Percentiles rank a stretch among this genome's conserved stretches.
These are phyloP conservation scores for Tirmania nivea DNA, from an alignment of 495 filamentous ascomycete genomes.

Conservation along the genomic window DNA sequence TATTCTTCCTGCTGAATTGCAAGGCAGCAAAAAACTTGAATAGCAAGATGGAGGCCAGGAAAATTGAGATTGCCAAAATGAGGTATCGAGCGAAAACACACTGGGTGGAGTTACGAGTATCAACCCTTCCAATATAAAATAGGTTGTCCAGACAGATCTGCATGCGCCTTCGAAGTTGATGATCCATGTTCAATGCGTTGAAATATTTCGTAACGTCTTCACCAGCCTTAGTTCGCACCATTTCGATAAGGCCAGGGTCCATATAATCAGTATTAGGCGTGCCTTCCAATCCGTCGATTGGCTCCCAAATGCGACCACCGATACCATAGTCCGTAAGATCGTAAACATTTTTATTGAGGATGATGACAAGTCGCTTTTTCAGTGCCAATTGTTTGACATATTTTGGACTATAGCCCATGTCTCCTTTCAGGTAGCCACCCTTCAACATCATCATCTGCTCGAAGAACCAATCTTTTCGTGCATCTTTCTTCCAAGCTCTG, in stretches of 20 bases:
- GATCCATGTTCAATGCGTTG: slow-evolving; percentile 39
- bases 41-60: slow-evolving; percentile 58
- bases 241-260: slow-evolving; percentile 44
- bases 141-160: slow-evolving; percentile 76
- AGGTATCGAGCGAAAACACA: slow-evolving; percentile 86
- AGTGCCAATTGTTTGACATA: slow-evolving; percentile 50
- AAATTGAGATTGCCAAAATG: slow-evolving; percentile 66
- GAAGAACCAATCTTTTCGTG: slow-evolving; percentile 70
- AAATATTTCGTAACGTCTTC: slow-evolving; percentile 68
- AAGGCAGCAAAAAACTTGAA: slow-evolving; percentile 96
- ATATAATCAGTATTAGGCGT: slow-evolving; percentile 51
- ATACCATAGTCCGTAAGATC: slow-evolving; percentile 71
- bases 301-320: slow-evolving; percentile 44
- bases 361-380: slow-evolving; percentile 48
- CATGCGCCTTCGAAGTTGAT: slow-evolving; percentile 39
- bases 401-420: slow-evolving; percentile 60
- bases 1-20: slow-evolving; percentile 76
- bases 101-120: slow-evolving; percentile 68
- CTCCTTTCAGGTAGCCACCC: slow-evolving; percentile 64
- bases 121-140: slow-evolving; percentile 81
- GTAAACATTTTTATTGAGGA: slow-evolving; percentile 63
- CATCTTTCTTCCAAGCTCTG: slow-evolving; percentile 59
- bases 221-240: slow-evolving; percentile 59
- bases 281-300: slow-evolving; percentile 21
- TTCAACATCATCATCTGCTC: slow-evolving; percentile 63